Base-by-base conservation (phyloP, 805 yeast species). In the Grigorovia humatica region DNA sequence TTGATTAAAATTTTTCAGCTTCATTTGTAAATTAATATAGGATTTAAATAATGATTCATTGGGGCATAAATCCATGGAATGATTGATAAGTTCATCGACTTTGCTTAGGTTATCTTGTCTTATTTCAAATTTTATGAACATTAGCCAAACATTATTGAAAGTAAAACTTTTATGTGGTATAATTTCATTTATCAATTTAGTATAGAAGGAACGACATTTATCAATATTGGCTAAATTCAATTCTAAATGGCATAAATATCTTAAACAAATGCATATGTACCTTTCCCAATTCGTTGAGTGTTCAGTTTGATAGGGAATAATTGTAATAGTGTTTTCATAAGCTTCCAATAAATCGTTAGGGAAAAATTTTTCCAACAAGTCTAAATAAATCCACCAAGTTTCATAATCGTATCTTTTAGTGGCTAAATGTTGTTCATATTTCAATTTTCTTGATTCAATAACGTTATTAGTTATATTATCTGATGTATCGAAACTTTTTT, bases 301-400 rank as follows among this genome's bases (percentile, higher is more conserved):
- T 15, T 67, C 54, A 1, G 59, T 38, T 7, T 49, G 68, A 0
- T 59, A 68, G 0, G 67, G 60, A 5, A 32, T 12, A n/a, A 46
- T 35, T 20, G 19, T 48, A 1, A 59, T 48, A 12, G 63, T 55
- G 2, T 46, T 51, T 19, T 60, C 59, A 18, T 59, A 59, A 5
- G 46, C 50, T 9, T 15, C 15, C 15, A 51, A 9, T 9, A 57
- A 17, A 46, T 60, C 59, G 0, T 38, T 29, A 1, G 58, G 54
- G 35, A 53, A 63, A 18, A 71, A 61, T 23, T 74, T 72, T 49
- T 76, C 76, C 12, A 81, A 58, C 23, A 87, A 61, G 12, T 76
- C 72, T 1, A 88, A 53, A 59, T 82, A 82, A 0, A 78, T 63
- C 91, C 96, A 89, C 97, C 98, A 90, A 0, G 81, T 69, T 59